phyloP scores from a whole-genome alignment of 305 asterid species.

The Fraxinus platypoda region DNA sequence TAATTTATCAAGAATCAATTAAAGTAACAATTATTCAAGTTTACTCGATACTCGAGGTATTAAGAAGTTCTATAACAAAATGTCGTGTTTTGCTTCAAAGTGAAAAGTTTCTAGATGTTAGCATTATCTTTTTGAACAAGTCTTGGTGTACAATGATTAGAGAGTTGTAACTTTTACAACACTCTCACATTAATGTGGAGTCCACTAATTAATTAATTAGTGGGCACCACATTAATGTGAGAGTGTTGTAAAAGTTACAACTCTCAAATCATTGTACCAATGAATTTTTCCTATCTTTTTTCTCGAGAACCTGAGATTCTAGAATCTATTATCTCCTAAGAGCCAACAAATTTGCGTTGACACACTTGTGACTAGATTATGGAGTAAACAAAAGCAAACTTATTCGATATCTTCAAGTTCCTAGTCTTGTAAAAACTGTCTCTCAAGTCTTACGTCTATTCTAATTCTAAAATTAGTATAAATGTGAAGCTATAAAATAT shows the following conservation, averaged over 20 bases:
- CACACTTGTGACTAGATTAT: neutral
- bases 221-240: too few relatives aligned
- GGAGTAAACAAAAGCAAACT: neutral
- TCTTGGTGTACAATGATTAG: too few relatives aligned
- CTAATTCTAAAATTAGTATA: neutral
- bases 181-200: too few relatives aligned
- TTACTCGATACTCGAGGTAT: too few relatives aligned
- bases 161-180: too few relatives aligned
- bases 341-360: neutral
- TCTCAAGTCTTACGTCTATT: neutral
- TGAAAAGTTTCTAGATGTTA: neutral
- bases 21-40: neutral
- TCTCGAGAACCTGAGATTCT: neutral
- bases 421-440: neutral
- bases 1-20: neutral
- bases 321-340: neutral
- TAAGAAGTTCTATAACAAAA: too few relatives aligned
- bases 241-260: too few relatives aligned
- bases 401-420: too few relatives aligned
- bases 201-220: too few relatives aligned
- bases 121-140: neutral
- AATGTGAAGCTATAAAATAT: neutral
- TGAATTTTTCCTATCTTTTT: too few relatives aligned
- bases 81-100: neutral
- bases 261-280: too few relatives aligned